phyloP scores from a whole-genome alignment of 306 rosid genomes.

The Vicia sativa region DNA sequence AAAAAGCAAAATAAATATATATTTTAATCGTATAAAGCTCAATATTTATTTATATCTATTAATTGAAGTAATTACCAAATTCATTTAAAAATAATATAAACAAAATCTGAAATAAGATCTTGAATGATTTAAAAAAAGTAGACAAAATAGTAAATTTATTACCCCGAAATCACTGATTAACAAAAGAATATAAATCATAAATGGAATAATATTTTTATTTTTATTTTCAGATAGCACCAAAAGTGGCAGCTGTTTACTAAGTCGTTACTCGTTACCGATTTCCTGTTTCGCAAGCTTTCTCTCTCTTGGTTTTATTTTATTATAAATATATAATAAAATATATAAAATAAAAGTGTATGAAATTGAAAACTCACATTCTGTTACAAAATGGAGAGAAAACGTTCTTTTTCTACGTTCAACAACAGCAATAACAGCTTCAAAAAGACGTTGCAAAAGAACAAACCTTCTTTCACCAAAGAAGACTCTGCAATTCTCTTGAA shows the following conservation, averaged over 20 bases:
- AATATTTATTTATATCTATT: no score
- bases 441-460: neutral
- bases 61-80: neutral
- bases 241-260: neutral
- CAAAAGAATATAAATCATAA: neutral
- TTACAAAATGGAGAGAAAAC: constrained; percentile 4
- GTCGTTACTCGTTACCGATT: neutral
- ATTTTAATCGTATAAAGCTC: no score
- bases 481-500: neutral
- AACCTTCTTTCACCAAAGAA: neutral
- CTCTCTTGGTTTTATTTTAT: neutral
- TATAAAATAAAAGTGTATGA: neutral
- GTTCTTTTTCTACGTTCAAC: neutral
- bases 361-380: neutral
- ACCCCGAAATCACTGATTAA: neutral
- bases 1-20: no score
- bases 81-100: neutral
- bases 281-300: neutral
- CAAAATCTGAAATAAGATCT: neutral
- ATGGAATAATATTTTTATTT: neutral
- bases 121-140: neutral
- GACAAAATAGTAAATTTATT: neutral
- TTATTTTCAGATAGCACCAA: neutral
- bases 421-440: neutral
- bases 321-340: no score